Percentiles rank a stretch among this genome's conserved stretches.
Conservation (phyloP, 164 flowering plant genomes). For the Vitis cinerea region DNA sequence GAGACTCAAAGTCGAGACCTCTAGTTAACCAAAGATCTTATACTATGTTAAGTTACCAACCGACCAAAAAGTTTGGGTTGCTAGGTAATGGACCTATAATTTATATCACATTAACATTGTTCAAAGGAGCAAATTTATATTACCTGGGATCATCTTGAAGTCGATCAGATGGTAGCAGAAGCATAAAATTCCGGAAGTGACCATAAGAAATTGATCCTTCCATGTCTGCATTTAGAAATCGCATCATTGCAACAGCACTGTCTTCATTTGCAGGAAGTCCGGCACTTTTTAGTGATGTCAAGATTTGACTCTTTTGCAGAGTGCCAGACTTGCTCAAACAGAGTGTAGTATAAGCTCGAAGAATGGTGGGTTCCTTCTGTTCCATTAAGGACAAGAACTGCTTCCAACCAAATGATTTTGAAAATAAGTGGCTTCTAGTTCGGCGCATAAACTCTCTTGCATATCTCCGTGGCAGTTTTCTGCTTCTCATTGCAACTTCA, state of each 20-base stretch:
- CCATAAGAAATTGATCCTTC: slow-evolving; percentile 96
- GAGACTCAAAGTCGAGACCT: too few relatives aligned
- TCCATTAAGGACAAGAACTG: slow-evolving; percentile 92
- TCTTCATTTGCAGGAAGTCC: slow-evolving; percentile 97
- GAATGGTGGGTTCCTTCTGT: slow-evolving; percentile 95
- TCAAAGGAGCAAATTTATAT: slow-evolving; percentile 16
- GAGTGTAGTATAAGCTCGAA: slow-evolving; percentile 91
- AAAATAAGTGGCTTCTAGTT: slow-evolving; percentile 78
- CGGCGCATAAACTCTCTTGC: slow-evolving; percentile 87
- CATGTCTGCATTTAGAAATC: slow-evolving; percentile 82
- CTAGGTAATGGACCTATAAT: too few relatives aligned
- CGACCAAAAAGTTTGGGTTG: too few relatives aligned
- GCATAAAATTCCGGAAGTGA: slow-evolving; percentile 95
- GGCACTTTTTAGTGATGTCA: slow-evolving; percentile 83
- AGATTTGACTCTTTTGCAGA: slow-evolving; percentile 80
- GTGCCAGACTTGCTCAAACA: slow-evolving; percentile 98
- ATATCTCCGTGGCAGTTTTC: slow-evolving; percentile 87
- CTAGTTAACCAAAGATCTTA: too few relatives aligned
- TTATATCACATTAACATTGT: too few relatives aligned
- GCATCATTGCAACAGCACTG: slow-evolving; percentile 97
- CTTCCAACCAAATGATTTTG: slow-evolving; percentile 97
- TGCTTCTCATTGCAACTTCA: slow-evolving; percentile 84
- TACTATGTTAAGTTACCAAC: too few relatives aligned
- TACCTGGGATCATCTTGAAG: slow-evolving; percentile 98
- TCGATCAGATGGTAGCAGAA: slow-evolving; percentile 89